phyloP scores from a whole-genome alignment of 228 moss, liverwort and hornwort species.

The Sphagnum magellanicum region DNA sequence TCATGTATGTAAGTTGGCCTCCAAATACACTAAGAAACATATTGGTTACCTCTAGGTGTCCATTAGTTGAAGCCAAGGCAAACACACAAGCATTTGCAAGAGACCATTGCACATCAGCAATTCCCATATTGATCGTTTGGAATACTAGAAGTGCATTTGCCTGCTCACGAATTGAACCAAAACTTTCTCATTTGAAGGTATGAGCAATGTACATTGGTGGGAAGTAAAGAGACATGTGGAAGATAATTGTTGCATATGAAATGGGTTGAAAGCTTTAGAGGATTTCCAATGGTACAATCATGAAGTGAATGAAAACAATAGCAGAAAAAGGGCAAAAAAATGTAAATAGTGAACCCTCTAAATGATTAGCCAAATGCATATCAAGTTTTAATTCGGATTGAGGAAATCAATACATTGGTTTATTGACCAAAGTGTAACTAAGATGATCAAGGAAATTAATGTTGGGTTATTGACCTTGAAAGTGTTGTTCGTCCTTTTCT shows the following conservation, averaged over 20 bases:
- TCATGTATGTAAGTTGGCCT: neutral
- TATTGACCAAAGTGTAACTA: too few species aligned
- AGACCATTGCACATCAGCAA: constrained; percentile 91
- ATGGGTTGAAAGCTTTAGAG: neutral
- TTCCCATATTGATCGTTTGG: constrained; percentile 72
- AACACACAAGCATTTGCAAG: constrained; percentile 73
- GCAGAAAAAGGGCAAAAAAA: too few species aligned
- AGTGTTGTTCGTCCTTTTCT: too few species aligned
- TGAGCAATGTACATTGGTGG: neutral
- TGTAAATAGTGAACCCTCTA: too few species aligned
- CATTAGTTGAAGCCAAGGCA: constrained; percentile 67
- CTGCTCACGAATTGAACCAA: constrained; percentile 15
- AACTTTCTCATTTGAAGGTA: too few species aligned
- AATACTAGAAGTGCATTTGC: constrained; percentile 86
- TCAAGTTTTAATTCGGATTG: too few species aligned
- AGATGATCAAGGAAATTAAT: too few species aligned
- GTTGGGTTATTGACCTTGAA: too few species aligned
- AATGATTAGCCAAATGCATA: constrained; percentile 3
- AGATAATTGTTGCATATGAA: neutral
- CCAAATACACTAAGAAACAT: neutral
- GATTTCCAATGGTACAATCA: neutral
- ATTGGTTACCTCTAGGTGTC: constrained; percentile 67
- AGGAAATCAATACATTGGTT: too few species aligned
- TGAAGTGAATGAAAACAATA: neutral
- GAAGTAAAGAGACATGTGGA: neutral